Evolutionary conservation across 208 protist species (phyloP), one percentile per base, ranked within the genome.

Genomic region (Trypanosoma boissoni): DNA sequence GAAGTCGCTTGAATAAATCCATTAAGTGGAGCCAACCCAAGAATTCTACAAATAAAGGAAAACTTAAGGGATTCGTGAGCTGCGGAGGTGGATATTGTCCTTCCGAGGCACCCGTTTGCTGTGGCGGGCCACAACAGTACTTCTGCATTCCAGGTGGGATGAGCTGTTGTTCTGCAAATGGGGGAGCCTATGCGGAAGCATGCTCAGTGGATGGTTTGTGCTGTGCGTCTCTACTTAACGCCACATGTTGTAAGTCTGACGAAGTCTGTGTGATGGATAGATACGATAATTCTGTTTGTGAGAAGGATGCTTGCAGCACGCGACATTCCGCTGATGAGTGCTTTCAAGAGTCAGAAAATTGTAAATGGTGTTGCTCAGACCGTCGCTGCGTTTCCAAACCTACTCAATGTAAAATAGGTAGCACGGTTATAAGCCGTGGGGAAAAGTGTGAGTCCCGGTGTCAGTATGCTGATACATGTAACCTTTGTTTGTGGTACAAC

Each of bases 301-400:
- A 34, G 16, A 45, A 1, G 2, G 62, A 78, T n/a, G 24, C 29
- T 6, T 83, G 76, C 64, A 64, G 37, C 20, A 36, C 28, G 21
- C 52, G 63, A 55, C 16, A 43, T 10, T 66, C 70, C 20, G 52
- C 58, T 7, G 76, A 83, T 51, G 45, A 41, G 50, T 83, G 76
- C 42, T 23, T 78, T 3, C 18, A 63, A 23, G 6, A 68, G 29
- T 26, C 21, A 2, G 28, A 31, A 9, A 23, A 46, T n/a, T 83
- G 77, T 45, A 64, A 48, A 39, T 83, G 77, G 77, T 83, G 77
- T 53, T 83, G 77, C 55, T 50, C 21, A 20, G 77, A 83, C 24
- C 61, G 67, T 36, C 61, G 72, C n/a, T 83, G 76, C 59, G 27
- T 75, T 26, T 21, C 44, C n/a, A 57, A 54, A 26, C 36, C 23